phyloP scores from a whole-genome alignment of 2,329 filamentous ascomycete species.

The Monosporascus sp. region DNA sequence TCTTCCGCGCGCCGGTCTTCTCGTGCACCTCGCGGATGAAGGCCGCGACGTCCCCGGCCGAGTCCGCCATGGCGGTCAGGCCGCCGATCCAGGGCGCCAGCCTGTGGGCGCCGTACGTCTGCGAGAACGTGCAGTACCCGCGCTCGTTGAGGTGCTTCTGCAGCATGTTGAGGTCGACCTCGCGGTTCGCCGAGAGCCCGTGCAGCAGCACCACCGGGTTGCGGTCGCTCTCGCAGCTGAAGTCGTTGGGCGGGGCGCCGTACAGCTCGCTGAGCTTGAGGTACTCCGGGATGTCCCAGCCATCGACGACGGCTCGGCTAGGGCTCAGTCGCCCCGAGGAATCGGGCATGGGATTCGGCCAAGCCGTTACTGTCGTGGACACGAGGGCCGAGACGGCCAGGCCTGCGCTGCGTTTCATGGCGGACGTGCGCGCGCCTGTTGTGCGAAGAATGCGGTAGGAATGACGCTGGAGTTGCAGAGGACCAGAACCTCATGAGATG shows the following conservation, averaged over 20 bases:
- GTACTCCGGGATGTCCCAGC: conserved; percentile 10
- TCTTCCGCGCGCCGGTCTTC: conserved; percentile 26
- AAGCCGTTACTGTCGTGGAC: background rate
- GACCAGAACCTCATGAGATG: no score
- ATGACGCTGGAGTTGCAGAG: no score
- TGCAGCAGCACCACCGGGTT: conserved; percentile 45
- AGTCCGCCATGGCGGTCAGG: conserved; percentile 30
- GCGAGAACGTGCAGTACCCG: conserved; percentile 36
- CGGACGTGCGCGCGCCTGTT: background rate
- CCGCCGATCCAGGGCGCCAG: conserved; percentile 33
- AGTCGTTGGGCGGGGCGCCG: conserved; percentile 20
- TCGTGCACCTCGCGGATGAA: conserved; percentile 31
- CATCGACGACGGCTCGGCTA: background rate
- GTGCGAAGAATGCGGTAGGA: background rate
- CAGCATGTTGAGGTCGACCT: conserved; percentile 21
- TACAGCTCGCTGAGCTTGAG: conserved; percentile 13
- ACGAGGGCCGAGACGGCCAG: background rate
- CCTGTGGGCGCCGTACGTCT: conserved; percentile 34
- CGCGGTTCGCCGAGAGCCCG: conserved; percentile 18
- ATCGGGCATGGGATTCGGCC: background rate
- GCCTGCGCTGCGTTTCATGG: background rate
- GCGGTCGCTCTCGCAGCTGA: conserved; percentile 16
- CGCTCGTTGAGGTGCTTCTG: conserved; percentile 21
- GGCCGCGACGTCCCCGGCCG: conserved; percentile 31
- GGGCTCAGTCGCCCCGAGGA: background rate